Evolutionary conservation across 2,329 filamentous ascomycete genomes (phyloP).

Genomic region (Cercospora sp.): DNA sequence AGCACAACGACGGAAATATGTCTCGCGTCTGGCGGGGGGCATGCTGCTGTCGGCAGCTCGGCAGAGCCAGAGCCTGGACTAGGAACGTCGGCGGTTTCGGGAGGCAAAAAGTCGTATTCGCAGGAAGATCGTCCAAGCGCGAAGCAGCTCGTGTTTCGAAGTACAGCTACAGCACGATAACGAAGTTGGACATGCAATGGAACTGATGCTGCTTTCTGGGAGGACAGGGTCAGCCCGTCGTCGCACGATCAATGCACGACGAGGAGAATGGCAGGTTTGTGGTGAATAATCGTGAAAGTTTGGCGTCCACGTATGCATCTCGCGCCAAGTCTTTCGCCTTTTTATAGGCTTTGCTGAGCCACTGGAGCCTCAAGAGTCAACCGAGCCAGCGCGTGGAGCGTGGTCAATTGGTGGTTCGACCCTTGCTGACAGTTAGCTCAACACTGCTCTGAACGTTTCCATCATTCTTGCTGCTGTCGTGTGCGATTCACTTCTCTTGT

Average conservation of each 20-base stretch:
- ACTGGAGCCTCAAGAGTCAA: not conserved
- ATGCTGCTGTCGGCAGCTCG: not conserved
- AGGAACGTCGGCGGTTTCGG: not conserved
- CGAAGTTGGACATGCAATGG: not conserved
- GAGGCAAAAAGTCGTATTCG: not conserved
- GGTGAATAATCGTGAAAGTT: not conserved
- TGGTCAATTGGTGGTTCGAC: not conserved
- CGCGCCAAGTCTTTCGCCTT: conserved; percentile 2
- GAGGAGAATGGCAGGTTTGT: conserved; percentile 1
- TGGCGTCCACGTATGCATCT: conserved; percentile 2
- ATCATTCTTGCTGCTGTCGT: not conserved
- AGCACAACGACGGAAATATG: not conserved
- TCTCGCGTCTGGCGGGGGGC: not conserved
- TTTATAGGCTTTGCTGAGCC: conserved; percentile 6
- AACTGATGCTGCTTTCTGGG: not conserved
- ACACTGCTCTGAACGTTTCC: not conserved
- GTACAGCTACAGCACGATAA: not conserved
- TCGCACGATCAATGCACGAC: conserved; percentile 3
- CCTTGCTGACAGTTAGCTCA: conserved; percentile 4
- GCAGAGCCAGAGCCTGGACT: not conserved
- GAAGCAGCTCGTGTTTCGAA: not conserved
- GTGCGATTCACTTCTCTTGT: not conserved
- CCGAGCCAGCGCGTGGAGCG: not conserved
- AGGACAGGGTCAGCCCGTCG: not conserved
- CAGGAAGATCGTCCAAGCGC: not conserved